phyloP scores from a whole-genome alignment of 306 rosid species.

The Vigna radiata region DNA sequence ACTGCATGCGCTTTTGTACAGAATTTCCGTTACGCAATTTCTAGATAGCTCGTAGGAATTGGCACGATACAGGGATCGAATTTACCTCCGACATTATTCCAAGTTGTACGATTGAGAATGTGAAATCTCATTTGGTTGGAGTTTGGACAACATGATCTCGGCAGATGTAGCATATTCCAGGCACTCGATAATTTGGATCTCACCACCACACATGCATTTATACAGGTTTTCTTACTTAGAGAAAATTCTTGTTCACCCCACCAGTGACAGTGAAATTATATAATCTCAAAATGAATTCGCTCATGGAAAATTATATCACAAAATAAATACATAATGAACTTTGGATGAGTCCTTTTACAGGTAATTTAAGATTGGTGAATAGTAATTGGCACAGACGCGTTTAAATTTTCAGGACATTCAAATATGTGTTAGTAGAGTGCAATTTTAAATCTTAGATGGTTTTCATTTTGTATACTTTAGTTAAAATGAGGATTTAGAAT shows the following conservation, averaged over 20 bases:
- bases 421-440: not conserved
- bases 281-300: slow-evolving; percentile 26
- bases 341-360: slow-evolving; percentile 16
- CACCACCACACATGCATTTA: slow-evolving; percentile 35
- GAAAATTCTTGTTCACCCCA: slow-evolving; percentile 22
- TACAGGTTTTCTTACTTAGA: slow-evolving; percentile 34
- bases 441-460: not conserved
- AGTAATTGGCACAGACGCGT: not conserved
- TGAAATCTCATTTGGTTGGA: slow-evolving; percentile 38
- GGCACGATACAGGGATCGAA: slow-evolving; percentile 36
- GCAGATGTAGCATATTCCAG: slow-evolving; percentile 41
- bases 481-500: not conserved
- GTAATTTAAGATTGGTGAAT: slow-evolving; percentile 24
- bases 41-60: slow-evolving; percentile 45
- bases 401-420: slow-evolving; percentile 7
- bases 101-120: slow-evolving; percentile 42
- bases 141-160: slow-evolving; percentile 39
- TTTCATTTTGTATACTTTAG: not conserved
- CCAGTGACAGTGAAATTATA: slow-evolving; percentile 36
- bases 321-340: slow-evolving; percentile 14
- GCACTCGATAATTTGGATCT: slow-evolving; percentile 36
- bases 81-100: slow-evolving; percentile 43
- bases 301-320: not conserved
- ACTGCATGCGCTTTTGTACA: slow-evolving; percentile 52
- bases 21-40: slow-evolving; percentile 40